Percentiles rank a stretch among this genome's conserved stretches.
phyloP scores from a whole-genome alignment of 2,329 filamentous ascomycete genomes.

The Trichophaea hybrida region DNA sequence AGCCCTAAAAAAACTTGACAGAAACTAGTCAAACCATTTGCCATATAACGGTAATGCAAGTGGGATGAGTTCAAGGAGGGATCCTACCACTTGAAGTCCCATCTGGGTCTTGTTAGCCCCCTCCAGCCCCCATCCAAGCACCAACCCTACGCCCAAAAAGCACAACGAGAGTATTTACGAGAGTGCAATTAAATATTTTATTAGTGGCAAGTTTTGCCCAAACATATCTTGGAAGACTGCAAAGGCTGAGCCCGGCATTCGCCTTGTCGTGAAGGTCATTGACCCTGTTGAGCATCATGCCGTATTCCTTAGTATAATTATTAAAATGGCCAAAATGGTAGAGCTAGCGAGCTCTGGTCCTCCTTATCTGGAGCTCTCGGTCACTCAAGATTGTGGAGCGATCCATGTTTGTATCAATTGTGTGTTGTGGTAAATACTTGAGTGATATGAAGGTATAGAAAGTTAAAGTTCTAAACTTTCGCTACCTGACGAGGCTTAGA shows the following conservation, averaged over 20 bases:
- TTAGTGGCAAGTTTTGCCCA: neutral
- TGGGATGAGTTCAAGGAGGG: neutral
- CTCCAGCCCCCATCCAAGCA: neutral
- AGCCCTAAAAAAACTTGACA: neutral
- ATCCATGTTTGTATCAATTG: neutral
- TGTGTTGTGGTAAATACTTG: neutral
- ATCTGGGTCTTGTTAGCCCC: neutral
- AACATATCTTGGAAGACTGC: neutral
- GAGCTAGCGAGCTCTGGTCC: neutral
- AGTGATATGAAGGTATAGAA: neutral
- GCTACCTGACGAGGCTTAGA: neutral
- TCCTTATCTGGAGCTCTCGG: neutral
- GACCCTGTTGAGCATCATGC: neutral
- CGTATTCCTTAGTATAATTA: neutral
- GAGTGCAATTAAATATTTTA: neutral
- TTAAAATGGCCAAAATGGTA: neutral
- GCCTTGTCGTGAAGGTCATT: neutral
- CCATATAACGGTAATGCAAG: neutral
- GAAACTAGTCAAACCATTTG: neutral
- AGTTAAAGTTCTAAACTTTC: neutral
- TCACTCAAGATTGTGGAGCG: neutral
- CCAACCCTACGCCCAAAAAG: neutral
- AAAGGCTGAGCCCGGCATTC: neutral
- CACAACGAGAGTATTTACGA: neutral
- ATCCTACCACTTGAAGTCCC: neutral